Base-by-base conservation (phyloP, 306 rosid genomes). In the Sesbania bispinosa region DNA sequence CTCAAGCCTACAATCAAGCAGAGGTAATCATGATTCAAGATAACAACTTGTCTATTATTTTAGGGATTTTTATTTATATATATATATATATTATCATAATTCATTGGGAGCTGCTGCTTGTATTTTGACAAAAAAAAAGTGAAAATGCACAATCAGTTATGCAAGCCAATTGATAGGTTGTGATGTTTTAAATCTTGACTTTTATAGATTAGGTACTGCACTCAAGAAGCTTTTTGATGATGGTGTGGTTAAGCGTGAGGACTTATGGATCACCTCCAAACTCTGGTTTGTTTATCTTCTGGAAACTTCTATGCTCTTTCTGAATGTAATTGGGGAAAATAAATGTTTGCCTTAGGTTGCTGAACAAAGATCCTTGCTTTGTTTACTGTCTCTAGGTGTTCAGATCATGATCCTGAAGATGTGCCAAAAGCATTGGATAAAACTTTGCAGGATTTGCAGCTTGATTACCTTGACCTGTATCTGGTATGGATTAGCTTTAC, bases 231-330 rank as follows among this genome's bases (percentile, higher is more conserved):
- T 87, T 11, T 83, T 84, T 73, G 81, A 74, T 29, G 88, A 81
- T 43, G 96, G 88, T 19, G 81, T 84, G 6, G 93, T 91, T 64
- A 87, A 87, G 75, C 90, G 91, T 26, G 88, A 81, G 74, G 93
- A 87, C 5, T 35, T 83, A 35, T 91, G 92, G 90, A 88, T 91
- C 73, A 91, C 96, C 63, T 88, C 96, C 18, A 91, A 91, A 80
- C 92, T 91, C 59, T 85, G 92, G 97, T 91, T 73, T 27, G 93
- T 89, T 80, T 29, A 59, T 57, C 46, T 38, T 42, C 5, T 58
- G 51, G 23, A 19, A 23, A 42, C 3, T 35, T 43, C 4, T 11
- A 6, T 58, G 23, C 1, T 9, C 1, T 6, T 74, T 62, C 13
- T 75, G 15, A 26, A 41, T 62, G 21, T n/a, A n/a, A n/a, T 35